Conservation (phyloP, 352 stramenopile species). For the Pythium phragmiticola region DNA sequence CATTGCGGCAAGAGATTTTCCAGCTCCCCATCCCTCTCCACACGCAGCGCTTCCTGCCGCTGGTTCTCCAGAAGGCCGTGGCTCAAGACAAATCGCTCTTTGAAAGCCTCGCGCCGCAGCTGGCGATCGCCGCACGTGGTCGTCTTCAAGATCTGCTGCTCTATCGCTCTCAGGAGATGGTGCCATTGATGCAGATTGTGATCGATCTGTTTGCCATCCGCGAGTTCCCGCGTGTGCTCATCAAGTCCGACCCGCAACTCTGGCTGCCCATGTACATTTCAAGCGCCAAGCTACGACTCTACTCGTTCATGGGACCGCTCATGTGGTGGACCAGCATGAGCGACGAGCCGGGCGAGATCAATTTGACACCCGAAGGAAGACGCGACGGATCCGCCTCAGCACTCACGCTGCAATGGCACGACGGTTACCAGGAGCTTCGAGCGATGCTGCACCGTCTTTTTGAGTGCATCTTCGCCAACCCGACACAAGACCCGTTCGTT, state of each 20-base stretch:
- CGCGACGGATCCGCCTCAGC: slow-evolving; percentile 27
- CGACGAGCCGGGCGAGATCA: slow-evolving; percentile 52
- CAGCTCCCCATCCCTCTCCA: not conserved
- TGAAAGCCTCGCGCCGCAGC: slow-evolving; percentile 31
- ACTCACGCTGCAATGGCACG: slow-evolving; percentile 51
- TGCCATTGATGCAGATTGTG: slow-evolving; percentile 40
- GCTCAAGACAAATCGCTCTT: slow-evolving; percentile 14
- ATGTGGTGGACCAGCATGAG: slow-evolving; percentile 67
- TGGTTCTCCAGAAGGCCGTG: slow-evolving; percentile 33
- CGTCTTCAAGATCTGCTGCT: slow-evolving; percentile 54
- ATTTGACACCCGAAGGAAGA: slow-evolving; percentile 29
- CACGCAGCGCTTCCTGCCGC: slow-evolving; percentile 35
- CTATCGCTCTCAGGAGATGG: slow-evolving; percentile 44
- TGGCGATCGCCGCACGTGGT: slow-evolving; percentile 46
- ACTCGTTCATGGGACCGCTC: slow-evolving; percentile 60
- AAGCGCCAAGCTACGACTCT: slow-evolving; percentile 30
- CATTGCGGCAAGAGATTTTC: slow-evolving; percentile 12
- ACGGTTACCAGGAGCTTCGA: slow-evolving; percentile 39
- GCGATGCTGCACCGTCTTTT: slow-evolving; percentile 31
- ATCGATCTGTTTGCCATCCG: slow-evolving; percentile 42
- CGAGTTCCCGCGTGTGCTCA: slow-evolving; percentile 34
- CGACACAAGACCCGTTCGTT: slow-evolving; percentile 46
- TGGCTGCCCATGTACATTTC: slow-evolving; percentile 54
- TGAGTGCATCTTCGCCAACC: slow-evolving; percentile 33
- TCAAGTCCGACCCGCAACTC: slow-evolving; percentile 24